A percentile compares a stretch with the other conserved stretches of the same genome.
phyloP scores from a whole-genome alignment of 2,329 filamentous ascomycete species.

The Penicillium aurantiogriseum region DNA sequence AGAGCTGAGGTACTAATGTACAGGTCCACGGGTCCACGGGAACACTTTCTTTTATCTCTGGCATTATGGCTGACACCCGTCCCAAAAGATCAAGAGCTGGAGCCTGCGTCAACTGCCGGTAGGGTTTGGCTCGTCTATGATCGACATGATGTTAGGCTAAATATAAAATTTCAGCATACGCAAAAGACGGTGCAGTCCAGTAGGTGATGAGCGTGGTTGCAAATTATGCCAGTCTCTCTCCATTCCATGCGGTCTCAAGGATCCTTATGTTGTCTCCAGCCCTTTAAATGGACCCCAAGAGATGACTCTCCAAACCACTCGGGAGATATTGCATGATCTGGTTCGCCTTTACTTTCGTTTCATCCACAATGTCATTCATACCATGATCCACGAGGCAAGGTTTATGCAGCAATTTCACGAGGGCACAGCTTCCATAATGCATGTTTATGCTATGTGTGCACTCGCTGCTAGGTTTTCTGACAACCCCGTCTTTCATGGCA shows the following conservation, averaged over 20 bases:
- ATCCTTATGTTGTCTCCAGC: not conserved
- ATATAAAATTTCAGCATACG: not conserved
- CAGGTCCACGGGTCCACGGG: no score
- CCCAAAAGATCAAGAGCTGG: not conserved
- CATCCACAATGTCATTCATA: constrained; percentile 26
- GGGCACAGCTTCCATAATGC: constrained; percentile 17
- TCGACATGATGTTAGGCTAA: not conserved
- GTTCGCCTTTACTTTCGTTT: constrained; percentile 22
- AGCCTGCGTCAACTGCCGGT: constrained; percentile 1
- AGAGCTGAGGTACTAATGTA: no score
- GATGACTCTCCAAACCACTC: not conserved
- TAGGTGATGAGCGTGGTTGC: no score
- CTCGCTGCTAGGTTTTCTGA: constrained; percentile 24
- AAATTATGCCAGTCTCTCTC: no score
- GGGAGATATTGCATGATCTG: constrained; percentile 10
- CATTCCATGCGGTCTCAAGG: no score
- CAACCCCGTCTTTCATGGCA: not conserved
- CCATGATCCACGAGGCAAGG: constrained; percentile 22
- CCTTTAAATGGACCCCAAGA: not conserved
- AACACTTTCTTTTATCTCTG: not conserved
- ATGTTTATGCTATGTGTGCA: constrained; percentile 24
- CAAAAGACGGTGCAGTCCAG: constrained; percentile 21
- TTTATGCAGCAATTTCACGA: constrained; percentile 19
- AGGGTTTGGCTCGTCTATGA: no score
- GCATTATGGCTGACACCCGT: not conserved